phyloP scores from a whole-genome alignment of 2,329 filamentous ascomycete genomes.

The Pseudopithomyces maydicus region DNA sequence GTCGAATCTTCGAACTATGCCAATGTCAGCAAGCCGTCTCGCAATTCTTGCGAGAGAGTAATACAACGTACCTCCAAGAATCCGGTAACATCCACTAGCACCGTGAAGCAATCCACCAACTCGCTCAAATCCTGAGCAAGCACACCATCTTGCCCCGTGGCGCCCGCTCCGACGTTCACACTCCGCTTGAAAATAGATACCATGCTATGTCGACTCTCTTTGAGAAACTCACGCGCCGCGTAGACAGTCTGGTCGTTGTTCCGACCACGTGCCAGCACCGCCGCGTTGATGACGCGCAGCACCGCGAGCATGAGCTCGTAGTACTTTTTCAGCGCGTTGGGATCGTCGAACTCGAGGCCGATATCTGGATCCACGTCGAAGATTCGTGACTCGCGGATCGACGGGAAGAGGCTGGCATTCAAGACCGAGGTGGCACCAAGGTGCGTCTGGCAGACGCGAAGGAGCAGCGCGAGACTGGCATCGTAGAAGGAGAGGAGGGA shows the following conservation, averaged over 20 bases:
- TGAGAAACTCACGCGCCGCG: slow-evolving; percentile 79
- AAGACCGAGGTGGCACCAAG: slow-evolving; percentile 86
- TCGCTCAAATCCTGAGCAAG: slow-evolving; percentile 72
- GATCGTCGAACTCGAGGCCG: slow-evolving; percentile 74
- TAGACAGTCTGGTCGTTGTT: slow-evolving; percentile 76
- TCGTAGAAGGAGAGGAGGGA: slow-evolving; percentile 66
- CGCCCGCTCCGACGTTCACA: slow-evolving; percentile 68
- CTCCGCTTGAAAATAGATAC: slow-evolving; percentile 89
- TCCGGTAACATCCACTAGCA: slow-evolving; percentile 79
- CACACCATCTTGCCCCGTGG: slow-evolving; percentile 54
- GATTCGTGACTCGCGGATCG: slow-evolving; percentile 79
- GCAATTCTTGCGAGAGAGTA: too few species aligned
- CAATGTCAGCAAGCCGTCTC: too few species aligned
- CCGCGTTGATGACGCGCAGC: slow-evolving; percentile 79
- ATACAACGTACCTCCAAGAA: slow-evolving; percentile 74
- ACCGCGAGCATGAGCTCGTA: slow-evolving; percentile 83
- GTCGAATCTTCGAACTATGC: slow-evolving; percentile 35
- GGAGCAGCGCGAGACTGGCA: slow-evolving; percentile 79
- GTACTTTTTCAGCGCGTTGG: slow-evolving; percentile 75
- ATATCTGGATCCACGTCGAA: slow-evolving; percentile 93
- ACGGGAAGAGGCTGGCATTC: slow-evolving; percentile 83
- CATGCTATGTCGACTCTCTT: slow-evolving; percentile 81
- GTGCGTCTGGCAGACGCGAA: slow-evolving; percentile 82
- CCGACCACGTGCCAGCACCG: slow-evolving; percentile 78
- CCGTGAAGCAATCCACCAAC: slow-evolving; percentile 81